These are phyloP conservation scores for Boletus edulis DNA, from an alignment of 768 basidiomycete genomes.

Conservation along the genomic window DNA sequence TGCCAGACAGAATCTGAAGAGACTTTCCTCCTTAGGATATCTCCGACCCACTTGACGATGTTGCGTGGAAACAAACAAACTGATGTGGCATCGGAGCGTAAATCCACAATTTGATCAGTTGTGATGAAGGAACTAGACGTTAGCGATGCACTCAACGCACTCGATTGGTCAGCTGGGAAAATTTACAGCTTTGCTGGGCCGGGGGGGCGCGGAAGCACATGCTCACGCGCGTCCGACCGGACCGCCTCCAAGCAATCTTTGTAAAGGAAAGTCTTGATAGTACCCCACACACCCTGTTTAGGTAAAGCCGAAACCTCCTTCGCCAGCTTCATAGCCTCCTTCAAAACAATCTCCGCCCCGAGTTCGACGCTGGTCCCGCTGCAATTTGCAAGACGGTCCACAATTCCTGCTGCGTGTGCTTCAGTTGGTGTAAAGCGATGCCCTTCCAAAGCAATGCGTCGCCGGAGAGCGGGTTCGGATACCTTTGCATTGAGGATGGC, in stretches of 20 bases:
- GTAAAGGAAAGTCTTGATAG: conserved; percentile 67
- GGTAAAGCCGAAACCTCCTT: conserved; percentile 50
- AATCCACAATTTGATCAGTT: conserved; percentile 9
- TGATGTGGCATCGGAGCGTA: background rate
- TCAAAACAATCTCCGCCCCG: conserved; percentile 55
- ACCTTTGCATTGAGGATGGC: conserved; percentile 65
- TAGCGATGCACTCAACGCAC: background rate
- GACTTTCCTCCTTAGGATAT: background rate
- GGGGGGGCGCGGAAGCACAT: conserved; percentile 4
- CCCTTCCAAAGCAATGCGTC: conserved; percentile 78
- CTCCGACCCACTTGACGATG: background rate
- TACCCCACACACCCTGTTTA: conserved; percentile 62
- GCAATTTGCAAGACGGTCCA: conserved; percentile 56
- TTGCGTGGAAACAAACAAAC: conserved; percentile 22
- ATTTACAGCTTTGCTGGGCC: conserved; percentile 18
- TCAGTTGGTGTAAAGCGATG: conserved; percentile 75
- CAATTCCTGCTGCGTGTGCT: conserved; percentile 58
- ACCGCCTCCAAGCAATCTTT: conserved; percentile 49
- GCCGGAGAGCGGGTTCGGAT: conserved; percentile 52
- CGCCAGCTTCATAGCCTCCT: conserved; percentile 64
- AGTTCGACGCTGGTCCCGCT: conserved; percentile 44
- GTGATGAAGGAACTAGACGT: background rate
- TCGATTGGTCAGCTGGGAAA: conserved; percentile 1
- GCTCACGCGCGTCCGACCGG: conserved; percentile 14
- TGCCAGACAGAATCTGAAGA: background rate